Evolutionary conservation across 2,329 filamentous ascomycete genomes (phyloP).

Genomic region (Cytospora piceicola): DNA sequence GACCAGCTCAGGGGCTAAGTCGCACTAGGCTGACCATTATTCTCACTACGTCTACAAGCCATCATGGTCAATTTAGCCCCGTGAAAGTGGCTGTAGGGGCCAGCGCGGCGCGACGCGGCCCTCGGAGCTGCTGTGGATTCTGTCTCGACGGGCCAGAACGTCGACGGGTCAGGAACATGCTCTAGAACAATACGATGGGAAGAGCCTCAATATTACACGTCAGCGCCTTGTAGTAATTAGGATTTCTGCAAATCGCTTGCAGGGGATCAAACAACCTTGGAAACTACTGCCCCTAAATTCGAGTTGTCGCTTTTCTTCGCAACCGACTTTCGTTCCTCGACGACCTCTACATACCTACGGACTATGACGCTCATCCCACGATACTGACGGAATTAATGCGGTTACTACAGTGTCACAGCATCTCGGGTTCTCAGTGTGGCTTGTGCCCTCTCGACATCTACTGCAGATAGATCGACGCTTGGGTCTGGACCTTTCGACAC

Average conservation of each 20-base stretch:
- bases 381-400: slow-evolving; percentile 24
- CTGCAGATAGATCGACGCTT: slow-evolving; percentile 7
- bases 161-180: not conserved
- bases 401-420: slow-evolving; percentile 24
- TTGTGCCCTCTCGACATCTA: slow-evolving; percentile 9
- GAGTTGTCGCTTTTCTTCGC: not conserved
- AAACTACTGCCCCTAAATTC: not conserved
- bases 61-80: not conserved
- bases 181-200: slow-evolving; percentile 3
- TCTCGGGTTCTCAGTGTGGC: slow-evolving; percentile 20
- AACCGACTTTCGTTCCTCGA: not conserved
- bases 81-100: not conserved
- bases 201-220: slow-evolving; percentile 1
- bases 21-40: not conserved
- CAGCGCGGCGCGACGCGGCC: slow-evolving; percentile 3
- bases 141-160: slow-evolving; percentile 1
- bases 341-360: not conserved
- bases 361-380: slow-evolving; percentile 23
- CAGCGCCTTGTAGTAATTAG: not conserved
- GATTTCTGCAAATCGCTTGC: not conserved
- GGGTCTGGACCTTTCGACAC: not conserved
- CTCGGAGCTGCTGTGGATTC: not conserved
- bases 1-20: not conserved
- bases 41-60: not conserved
- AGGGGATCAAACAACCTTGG: not conserved